These are phyloP conservation scores for Chaetomium sp. DNA, from an alignment of 2,329 filamentous ascomycete genomes.

Conservation along the genomic window DNA sequence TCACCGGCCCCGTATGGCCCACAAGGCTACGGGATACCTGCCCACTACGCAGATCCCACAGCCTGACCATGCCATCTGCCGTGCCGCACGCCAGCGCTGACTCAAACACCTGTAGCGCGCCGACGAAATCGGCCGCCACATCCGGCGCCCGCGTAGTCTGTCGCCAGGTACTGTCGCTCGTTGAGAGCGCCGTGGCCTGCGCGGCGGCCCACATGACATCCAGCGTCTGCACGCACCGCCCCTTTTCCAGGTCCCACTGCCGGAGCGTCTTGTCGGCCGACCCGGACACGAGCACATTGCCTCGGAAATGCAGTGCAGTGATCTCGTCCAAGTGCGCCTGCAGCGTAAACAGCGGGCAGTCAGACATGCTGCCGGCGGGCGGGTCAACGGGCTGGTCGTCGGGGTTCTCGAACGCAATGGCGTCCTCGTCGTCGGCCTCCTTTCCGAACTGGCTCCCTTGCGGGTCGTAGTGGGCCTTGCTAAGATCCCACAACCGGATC, in stretches of 20 bases:
- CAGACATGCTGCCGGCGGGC: conserved; percentile 77
- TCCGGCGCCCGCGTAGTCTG: conserved; percentile 70
- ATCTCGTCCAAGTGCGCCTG: conserved; percentile 92
- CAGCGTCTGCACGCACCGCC: conserved; percentile 94
- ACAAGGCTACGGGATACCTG: conserved; percentile 97
- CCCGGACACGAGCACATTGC: conserved; percentile 88
- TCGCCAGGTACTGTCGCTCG: conserved; percentile 69
- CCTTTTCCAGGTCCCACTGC: conserved; percentile 96
- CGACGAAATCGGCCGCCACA: conserved; percentile 88
- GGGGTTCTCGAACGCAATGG: conserved; percentile 71
- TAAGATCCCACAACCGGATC: conserved; percentile 92
- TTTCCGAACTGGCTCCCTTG: conserved; percentile 63
- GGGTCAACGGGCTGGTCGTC: conserved; percentile 70
- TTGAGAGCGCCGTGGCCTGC: conserved; percentile 73
- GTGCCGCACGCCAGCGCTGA: conserved; percentile 94
- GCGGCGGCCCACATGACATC: conserved; percentile 98
- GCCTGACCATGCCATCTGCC: conserved; percentile 91
- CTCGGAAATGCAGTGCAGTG: conserved; percentile 87
- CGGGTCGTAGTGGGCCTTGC: conserved; percentile 80
- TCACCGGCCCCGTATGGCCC: conserved; percentile 92
- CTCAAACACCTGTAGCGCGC: conserved; percentile 93
- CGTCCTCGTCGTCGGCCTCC: conserved; percentile 63
- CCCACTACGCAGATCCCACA: conserved; percentile 95
- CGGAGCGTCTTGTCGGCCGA: conserved; percentile 96
- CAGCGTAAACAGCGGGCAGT: conserved; percentile 86